These are phyloP conservation scores for Saccharum spontaneum DNA, from an alignment of 176 grass and related monocot genomes.

Conservation along the genomic window DNA sequence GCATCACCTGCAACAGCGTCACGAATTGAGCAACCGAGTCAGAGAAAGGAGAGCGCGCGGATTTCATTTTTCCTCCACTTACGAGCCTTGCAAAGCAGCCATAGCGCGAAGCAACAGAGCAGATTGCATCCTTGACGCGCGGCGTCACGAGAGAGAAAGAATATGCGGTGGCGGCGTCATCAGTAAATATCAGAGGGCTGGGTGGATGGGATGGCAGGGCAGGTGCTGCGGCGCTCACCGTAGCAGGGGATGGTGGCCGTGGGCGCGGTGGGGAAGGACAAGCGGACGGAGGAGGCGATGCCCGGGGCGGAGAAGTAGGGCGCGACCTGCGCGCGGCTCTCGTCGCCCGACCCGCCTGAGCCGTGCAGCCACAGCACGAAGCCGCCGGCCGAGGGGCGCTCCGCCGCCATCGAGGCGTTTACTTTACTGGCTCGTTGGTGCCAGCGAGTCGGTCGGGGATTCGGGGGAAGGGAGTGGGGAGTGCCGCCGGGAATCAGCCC, in stretches of 20 bases:
- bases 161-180: background rate
- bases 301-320: constrained; percentile 49
- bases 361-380: constrained; percentile 66
- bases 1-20: constrained; percentile 23
- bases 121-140: background rate
- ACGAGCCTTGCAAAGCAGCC: background rate
- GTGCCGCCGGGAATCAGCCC: background rate
- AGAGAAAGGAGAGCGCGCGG: background rate
- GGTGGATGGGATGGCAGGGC: background rate
- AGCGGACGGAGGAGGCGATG: constrained; percentile 25
- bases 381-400: constrained; percentile 2
- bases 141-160: background rate
- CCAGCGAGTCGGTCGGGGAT: background rate
- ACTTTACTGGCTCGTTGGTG: background rate
- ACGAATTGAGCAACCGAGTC: background rate
- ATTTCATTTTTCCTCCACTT: background rate
- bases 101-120: background rate
- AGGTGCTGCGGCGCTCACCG: constrained; percentile 15
- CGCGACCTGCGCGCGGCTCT: constrained; percentile 37
- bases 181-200: background rate
- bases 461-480: background rate
- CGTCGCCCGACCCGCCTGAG: constrained; percentile 38
- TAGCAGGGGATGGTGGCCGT: constrained; percentile 32
- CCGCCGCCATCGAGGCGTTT: background rate
- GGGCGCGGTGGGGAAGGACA: constrained; percentile 62